A percentile compares a stretch with the other conserved stretches of the same genome.
phyloP scores from a whole-genome alignment of 2,329 filamentous ascomycete genomes.

The Mariannaea sp. region DNA sequence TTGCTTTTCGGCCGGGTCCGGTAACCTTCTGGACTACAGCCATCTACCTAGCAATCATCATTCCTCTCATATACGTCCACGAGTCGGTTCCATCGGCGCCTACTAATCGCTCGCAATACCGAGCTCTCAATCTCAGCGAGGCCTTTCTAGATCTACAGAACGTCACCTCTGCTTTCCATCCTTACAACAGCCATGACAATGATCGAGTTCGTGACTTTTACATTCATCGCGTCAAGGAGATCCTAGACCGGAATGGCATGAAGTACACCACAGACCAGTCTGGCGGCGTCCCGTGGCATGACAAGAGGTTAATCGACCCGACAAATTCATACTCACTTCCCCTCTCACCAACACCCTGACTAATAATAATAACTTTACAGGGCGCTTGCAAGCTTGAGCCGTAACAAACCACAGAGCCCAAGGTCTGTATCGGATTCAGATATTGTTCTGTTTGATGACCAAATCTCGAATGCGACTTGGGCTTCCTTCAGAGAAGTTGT shows the following conservation, averaged over 20 bases:
- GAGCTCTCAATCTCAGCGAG: constrained; percentile 78
- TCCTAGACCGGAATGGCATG: constrained; percentile 66
- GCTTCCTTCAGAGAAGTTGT: constrained; percentile 24
- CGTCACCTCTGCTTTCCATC: constrained; percentile 78
- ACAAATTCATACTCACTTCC: neutral
- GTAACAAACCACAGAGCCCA: neutral
- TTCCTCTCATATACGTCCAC: constrained; percentile 74
- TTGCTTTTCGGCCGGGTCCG: constrained; percentile 79
- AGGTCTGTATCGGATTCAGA: constrained; percentile 20
- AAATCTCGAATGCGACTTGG: constrained; percentile 76
- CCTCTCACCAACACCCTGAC: too few relatives aligned
- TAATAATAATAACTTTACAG: neutral
- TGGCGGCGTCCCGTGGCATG: constrained; percentile 40
- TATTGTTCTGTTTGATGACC: constrained; percentile 78
- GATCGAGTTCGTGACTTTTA: constrained; percentile 80
- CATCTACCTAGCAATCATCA: constrained; percentile 78
- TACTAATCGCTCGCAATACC: constrained; percentile 48
- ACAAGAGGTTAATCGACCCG: constrained; percentile 28
- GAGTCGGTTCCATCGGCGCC: constrained; percentile 74
- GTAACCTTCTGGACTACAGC: constrained; percentile 80
- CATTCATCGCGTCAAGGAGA: constrained; percentile 70
- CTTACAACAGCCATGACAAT: constrained; percentile 85
- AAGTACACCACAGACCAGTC: constrained; percentile 49
- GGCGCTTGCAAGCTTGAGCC: neutral
- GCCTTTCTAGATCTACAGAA: constrained; percentile 84